Evolutionary conservation across 140 eudicot species (phyloP), one percentile per base, ranked within the genome.

Genomic region (Flaveria floridana): DNA sequence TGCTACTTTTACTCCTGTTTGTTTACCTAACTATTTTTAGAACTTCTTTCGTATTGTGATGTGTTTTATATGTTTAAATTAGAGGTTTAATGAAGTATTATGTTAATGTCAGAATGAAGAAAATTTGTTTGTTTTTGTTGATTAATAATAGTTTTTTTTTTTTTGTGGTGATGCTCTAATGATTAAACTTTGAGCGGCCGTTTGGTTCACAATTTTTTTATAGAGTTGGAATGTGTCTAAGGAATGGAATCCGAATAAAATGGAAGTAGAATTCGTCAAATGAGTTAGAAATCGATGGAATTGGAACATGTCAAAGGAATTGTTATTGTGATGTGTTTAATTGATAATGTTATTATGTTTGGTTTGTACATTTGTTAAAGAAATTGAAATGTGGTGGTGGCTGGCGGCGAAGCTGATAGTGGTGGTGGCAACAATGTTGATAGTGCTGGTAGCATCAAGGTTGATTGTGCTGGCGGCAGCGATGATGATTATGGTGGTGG

Each of bases 1-100:
- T 56, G 85, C 30, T 73, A 58, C 53, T 67, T 67, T 47, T 48
- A 13, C 8, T 62, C 30, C 46, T 66, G 56, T 44, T 4, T 15
- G 18, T 16, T 65, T 26, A 6, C 15, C 12, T 13, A 26, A 23
- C 28, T 51, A 15, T 15, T 37, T 23, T 48, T 11, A 42, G 11
- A 42, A 42, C 11, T 16, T 46, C 3, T 23, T 50, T 30, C 3
- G 0, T 67, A 1, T 25, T 16, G 4, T 48, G 42, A 41, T 58
- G 1, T 50, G 64, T 73, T 47, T 14, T 46, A 1, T 39, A 0
- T 64, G 7, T 7, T 7, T 34, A 65, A 7, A 65, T 34, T 65
- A 37, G 50, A n/a, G 7, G 26, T 25, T 65, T 65, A 7, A n/a
- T 34, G 50, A 37, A 34, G 23, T 2, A 16, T 65, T 8, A 19